These are phyloP conservation scores for Prunus mume DNA, from an alignment of 306 rosid genomes.

Conservation along the genomic window DNA sequence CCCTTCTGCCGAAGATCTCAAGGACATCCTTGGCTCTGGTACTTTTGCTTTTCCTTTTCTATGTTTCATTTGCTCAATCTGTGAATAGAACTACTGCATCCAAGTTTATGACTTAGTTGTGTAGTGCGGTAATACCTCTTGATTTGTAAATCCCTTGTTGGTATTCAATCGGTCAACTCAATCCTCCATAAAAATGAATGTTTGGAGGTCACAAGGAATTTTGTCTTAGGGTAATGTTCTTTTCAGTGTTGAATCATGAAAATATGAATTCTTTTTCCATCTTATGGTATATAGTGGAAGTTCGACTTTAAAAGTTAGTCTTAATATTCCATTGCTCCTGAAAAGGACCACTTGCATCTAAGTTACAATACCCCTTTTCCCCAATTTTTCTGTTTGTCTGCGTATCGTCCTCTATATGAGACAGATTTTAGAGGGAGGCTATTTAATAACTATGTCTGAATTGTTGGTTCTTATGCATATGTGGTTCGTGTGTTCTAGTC, in stretches of 20 bases:
- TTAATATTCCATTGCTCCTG: background rate
- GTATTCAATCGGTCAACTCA: background rate
- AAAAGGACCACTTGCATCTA: background rate
- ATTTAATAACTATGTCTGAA: background rate
- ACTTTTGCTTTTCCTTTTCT: background rate
- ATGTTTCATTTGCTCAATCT: background rate
- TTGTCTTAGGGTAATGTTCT: background rate
- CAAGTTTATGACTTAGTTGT: background rate
- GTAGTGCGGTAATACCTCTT: background rate
- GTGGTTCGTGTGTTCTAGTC: background rate
- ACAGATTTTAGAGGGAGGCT: background rate
- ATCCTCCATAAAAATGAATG: background rate
- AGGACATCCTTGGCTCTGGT: slow-evolving; percentile 43
- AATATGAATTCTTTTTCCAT: background rate
- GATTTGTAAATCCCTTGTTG: background rate
- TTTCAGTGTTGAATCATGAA: background rate
- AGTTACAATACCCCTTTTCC: background rate
- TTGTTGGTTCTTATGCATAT: background rate
- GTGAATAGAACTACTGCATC: background rate
- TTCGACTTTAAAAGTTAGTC: background rate
- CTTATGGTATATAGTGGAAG: background rate
- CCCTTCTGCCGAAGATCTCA: slow-evolving; percentile 41
- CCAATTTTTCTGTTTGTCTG: background rate
- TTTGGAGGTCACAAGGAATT: background rate
- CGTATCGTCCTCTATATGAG: background rate